phyloP scores from a whole-genome alignment of 805 yeast genomes.

The Hanseniaspora guilliermondii region DNA sequence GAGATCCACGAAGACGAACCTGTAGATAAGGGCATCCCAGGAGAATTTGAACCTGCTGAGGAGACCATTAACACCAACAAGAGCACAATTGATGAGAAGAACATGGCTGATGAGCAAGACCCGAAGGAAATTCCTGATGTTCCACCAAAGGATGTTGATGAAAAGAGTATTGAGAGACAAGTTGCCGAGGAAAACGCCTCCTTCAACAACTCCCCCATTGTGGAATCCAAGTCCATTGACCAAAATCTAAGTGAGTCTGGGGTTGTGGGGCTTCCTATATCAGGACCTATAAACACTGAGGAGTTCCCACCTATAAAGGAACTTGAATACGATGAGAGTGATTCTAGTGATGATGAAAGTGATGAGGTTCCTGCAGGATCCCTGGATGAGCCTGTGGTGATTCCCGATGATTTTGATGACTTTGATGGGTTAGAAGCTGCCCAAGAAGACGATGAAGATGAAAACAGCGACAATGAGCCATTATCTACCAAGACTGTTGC shows the following conservation, averaged over 20 bases:
- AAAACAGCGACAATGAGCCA: conserved; percentile 18
- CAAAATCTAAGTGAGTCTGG: background rate
- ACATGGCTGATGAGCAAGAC: background rate
- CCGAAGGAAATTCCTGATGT: conserved; percentile 7
- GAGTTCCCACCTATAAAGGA: conserved; percentile 57
- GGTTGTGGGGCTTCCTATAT: conserved; percentile 6
- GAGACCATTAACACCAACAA: background rate
- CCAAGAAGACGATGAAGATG: conserved; percentile 15
- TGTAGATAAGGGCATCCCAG: conserved; percentile 24
- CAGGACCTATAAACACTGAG: conserved; percentile 13
- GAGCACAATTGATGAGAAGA: background rate
- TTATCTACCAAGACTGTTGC: background rate
- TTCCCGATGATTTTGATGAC: conserved; percentile 16
- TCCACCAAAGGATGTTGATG: background rate
- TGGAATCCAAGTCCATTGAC: background rate
- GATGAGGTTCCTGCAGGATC: conserved; percentile 27
- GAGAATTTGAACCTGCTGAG: conserved; percentile 16
- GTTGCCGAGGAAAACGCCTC: conserved; percentile 13
- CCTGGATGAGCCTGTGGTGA: conserved; percentile 18
- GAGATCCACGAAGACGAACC: conserved; percentile 15
- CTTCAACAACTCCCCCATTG: conserved; percentile 9
- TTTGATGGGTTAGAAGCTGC: conserved; percentile 13
- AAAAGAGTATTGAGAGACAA: background rate
- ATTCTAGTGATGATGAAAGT: conserved; percentile 32
- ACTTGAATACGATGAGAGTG: conserved; percentile 41